phyloP scores from a whole-genome alignment of 1,284 basidiomycete species.

The Takashimella koratensis region DNA sequence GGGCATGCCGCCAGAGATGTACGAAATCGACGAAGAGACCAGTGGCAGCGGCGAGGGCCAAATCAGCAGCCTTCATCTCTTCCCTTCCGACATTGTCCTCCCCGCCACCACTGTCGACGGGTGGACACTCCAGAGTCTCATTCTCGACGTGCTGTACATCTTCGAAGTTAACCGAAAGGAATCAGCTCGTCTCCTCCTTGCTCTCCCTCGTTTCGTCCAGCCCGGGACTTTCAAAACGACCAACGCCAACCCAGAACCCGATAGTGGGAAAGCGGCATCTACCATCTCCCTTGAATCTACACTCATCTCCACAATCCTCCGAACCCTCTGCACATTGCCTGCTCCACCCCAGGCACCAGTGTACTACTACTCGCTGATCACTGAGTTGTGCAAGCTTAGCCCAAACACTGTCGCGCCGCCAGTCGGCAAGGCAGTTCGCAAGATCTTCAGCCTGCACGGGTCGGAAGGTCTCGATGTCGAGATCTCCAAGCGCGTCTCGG shows the following conservation, averaged over 20 bases:
- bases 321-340: slow-evolving; percentile 72
- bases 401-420: slow-evolving; percentile 91
- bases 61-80: slow-evolving; percentile 62
- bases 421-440: slow-evolving; percentile 89
- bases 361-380: slow-evolving; percentile 85
- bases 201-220: slow-evolving; percentile 80
- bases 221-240: slow-evolving; percentile 66
- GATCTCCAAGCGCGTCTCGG: slow-evolving; percentile 71
- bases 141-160: slow-evolving; percentile 82
- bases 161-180: slow-evolving; percentile 98
- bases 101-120: slow-evolving; percentile 67
- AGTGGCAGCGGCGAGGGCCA: slow-evolving; percentile 49
- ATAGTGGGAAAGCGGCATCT: slow-evolving; percentile 20
- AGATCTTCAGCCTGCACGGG: slow-evolving; percentile 68
- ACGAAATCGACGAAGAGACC: slow-evolving; percentile 55
- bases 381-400: slow-evolving; percentile 88
- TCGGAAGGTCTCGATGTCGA: slow-evolving; percentile 79
- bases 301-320: slow-evolving; percentile 59
- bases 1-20: slow-evolving; percentile 78
- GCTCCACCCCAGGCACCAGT: slow-evolving; percentile 70
- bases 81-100: slow-evolving; percentile 77
- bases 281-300: slow-evolving; percentile 46
- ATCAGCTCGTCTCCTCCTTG: slow-evolving; percentile 78
- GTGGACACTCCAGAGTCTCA: slow-evolving; percentile 70
- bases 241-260: slow-evolving; percentile 16